These are phyloP conservation scores for Podaxis carcinomalis DNA, from an alignment of 768 basidiomycete genomes.

Conservation along the genomic window DNA sequence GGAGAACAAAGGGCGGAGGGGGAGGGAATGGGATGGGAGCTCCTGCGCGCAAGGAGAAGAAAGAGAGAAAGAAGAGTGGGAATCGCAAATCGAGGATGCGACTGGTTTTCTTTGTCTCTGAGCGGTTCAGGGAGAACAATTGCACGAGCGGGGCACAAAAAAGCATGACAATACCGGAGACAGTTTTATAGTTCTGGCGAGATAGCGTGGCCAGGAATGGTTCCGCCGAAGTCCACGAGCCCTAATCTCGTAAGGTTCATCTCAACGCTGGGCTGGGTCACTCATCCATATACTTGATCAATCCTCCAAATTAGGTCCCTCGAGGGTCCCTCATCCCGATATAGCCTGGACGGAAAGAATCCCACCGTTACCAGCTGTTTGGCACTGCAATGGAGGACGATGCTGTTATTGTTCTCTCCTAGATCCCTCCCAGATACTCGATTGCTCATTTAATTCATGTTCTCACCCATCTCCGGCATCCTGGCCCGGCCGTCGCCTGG, in stretches of 20 bases:
- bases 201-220: slow-evolving; percentile 28
- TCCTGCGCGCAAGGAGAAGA: slow-evolving; percentile 31
- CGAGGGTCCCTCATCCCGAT: slow-evolving; percentile 36
- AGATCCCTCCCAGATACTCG: slow-evolving; percentile 23
- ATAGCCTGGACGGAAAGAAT: slow-evolving; percentile 22
- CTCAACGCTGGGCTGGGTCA: slow-evolving; percentile 18
- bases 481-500: neutral
- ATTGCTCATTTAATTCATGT: slow-evolving; percentile 1
- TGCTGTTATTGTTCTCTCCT: slow-evolving; percentile 42
- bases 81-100: slow-evolving; percentile 37
- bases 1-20: slow-evolving; percentile 26
- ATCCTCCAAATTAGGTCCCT: slow-evolving; percentile 25
- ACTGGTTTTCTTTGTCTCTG: slow-evolving; percentile 48
- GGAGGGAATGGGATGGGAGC: slow-evolving; percentile 29
- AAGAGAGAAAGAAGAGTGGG: slow-evolving; percentile 42
- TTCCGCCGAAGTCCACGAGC: slow-evolving; percentile 34
- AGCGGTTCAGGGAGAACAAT: slow-evolving; percentile 53
- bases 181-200: slow-evolving; percentile 45
- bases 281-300: slow-evolving; percentile 24
- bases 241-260: slow-evolving; percentile 31
- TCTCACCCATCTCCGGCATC: slow-evolving; percentile 3
- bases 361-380: slow-evolving; percentile 22
- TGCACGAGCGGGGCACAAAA: slow-evolving; percentile 60
- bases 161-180: slow-evolving; percentile 50
- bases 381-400: slow-evolving; percentile 33